Evolutionary conservation across 1,284 basidiomycete species (phyloP).

Genomic region (Trametes versicolor): DNA sequence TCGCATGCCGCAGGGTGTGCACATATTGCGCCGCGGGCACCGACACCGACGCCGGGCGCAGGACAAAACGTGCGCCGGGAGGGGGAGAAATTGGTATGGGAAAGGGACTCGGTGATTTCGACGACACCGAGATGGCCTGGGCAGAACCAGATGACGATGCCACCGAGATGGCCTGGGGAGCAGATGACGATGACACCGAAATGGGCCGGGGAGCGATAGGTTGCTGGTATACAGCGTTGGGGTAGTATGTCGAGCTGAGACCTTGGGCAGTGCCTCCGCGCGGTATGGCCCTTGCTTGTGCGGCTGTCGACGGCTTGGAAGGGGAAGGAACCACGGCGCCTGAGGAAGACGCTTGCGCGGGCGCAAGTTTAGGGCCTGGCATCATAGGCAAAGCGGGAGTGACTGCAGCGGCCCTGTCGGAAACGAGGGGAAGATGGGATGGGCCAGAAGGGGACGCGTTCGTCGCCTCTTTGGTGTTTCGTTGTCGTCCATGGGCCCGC

Average conservation of each 20-base stretch:
- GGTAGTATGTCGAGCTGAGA: constrained; percentile 47
- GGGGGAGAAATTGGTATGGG: constrained; percentile 23
- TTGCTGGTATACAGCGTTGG: constrained; percentile 57
- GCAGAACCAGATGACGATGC: constrained; percentile 21
- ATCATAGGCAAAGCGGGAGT: constrained; percentile 25
- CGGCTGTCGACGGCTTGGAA: no score
- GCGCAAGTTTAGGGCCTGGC: constrained; percentile 4
- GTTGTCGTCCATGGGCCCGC: constrained; percentile 18
- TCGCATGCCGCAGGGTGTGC: constrained; percentile 51
- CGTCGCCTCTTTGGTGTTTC: constrained; percentile 18
- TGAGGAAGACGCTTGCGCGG: constrained; percentile 29
- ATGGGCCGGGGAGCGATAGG: constrained; percentile 37
- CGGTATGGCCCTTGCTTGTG: no score
- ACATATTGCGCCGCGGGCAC: constrained; percentile 25
- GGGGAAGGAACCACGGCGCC: constrained; percentile 23
- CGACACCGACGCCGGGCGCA: no score
- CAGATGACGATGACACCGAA: constrained; percentile 18
- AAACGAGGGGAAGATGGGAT: constrained; percentile 13
- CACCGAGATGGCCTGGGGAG: constrained; percentile 21
- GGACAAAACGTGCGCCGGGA: no score
- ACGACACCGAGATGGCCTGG: constrained; percentile 19
- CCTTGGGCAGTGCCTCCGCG: no score
- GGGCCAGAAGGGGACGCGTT: constrained; percentile 2
- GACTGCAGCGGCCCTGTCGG: constrained; percentile 28
- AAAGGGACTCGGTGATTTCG: constrained; percentile 7